Conservation (phyloP, 2,329 filamentous ascomycete genomes). For the Endocalyx cinctus region DNA sequence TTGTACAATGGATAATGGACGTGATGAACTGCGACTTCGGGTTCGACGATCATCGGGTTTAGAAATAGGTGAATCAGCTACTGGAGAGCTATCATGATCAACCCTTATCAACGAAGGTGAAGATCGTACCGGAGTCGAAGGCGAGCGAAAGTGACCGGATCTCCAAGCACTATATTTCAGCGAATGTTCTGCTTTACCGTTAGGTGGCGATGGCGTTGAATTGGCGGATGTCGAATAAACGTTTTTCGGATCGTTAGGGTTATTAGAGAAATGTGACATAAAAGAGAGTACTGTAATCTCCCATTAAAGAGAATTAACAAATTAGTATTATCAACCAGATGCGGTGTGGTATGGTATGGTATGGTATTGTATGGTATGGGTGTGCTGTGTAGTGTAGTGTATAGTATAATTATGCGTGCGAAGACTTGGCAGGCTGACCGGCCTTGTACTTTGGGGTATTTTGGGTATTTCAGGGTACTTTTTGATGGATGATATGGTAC, state of each 20-base stretch:
- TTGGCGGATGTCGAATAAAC: slow-evolving; percentile 19
- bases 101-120: slow-evolving; percentile 21
- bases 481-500: no score
- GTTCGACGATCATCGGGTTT: slow-evolving; percentile 19
- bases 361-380: no score
- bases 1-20: slow-evolving; percentile 82
- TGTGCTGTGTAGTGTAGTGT: no score
- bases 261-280: slow-evolving; percentile 70
- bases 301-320: slow-evolving; percentile 17
- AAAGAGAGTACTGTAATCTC: slow-evolving; percentile 71
- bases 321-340: slow-evolving; percentile 29
- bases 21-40: slow-evolving; percentile 49
- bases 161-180: slow-evolving; percentile 8
- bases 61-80: slow-evolving; percentile 35
- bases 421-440: no score
- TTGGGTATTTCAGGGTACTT: no score
- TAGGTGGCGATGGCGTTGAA: slow-evolving; percentile 19
- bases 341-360: no score
- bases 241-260: slow-evolving; percentile 32
- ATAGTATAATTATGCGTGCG: no score
- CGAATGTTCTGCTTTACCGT: slow-evolving; percentile 9
- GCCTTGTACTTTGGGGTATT: no score
- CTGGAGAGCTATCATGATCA: slow-evolving; percentile 35
- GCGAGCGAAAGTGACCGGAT: slow-evolving; percentile 18
- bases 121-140: slow-evolving; percentile 19